These are phyloP conservation scores for Leptographium lundbergii DNA, from an alignment of 2,329 filamentous ascomycete species.

Conservation along the genomic window DNA sequence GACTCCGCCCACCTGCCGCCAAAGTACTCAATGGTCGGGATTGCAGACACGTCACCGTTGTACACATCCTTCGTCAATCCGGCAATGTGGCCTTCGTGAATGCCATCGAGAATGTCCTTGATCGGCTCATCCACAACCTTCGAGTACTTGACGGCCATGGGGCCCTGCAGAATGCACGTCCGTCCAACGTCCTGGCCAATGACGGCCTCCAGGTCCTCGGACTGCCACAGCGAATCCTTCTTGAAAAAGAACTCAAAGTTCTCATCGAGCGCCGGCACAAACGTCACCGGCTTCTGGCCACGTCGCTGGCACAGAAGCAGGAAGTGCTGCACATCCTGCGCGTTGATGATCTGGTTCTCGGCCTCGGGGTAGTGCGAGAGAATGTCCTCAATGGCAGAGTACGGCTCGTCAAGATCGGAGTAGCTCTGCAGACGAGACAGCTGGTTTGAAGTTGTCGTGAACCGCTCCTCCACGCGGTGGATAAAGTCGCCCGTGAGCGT, in stretches of 20 bases:
- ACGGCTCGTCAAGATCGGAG: constrained; percentile 74
- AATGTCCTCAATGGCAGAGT: constrained; percentile 63
- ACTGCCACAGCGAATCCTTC: constrained; percentile 99
- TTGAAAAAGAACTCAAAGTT: constrained; percentile 99
- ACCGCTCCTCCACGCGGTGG: constrained; percentile 90
- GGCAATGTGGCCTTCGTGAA: constrained; percentile 80
- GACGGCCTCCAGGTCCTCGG: constrained; percentile 90
- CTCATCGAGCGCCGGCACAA: constrained; percentile 88
- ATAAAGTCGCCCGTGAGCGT: constrained; percentile 90
- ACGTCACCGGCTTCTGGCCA: constrained; percentile 91
- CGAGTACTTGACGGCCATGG: constrained; percentile 83
- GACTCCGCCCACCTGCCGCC: constrained; percentile 71
- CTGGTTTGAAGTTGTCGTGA: constrained; percentile 59
- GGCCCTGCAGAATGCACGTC: constrained; percentile 92
- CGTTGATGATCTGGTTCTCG: constrained; percentile 85
- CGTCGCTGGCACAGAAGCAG: constrained; percentile 81
- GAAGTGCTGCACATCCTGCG: constrained; percentile 97
- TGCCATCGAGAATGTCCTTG: constrained; percentile 83
- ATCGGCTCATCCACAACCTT: constrained; percentile 85
- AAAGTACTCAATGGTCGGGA: constrained; percentile 89
- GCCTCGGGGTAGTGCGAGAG: constrained; percentile 76
- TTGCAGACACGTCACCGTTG: constrained; percentile 53
- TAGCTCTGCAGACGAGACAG: constrained; percentile 83
- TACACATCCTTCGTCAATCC: constrained; percentile 72
- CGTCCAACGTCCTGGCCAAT: constrained; percentile 92